Base-by-base conservation (phyloP, 192 early-diverging fungal genomes). In the Tieghemiomyces parasiticus region DNA sequence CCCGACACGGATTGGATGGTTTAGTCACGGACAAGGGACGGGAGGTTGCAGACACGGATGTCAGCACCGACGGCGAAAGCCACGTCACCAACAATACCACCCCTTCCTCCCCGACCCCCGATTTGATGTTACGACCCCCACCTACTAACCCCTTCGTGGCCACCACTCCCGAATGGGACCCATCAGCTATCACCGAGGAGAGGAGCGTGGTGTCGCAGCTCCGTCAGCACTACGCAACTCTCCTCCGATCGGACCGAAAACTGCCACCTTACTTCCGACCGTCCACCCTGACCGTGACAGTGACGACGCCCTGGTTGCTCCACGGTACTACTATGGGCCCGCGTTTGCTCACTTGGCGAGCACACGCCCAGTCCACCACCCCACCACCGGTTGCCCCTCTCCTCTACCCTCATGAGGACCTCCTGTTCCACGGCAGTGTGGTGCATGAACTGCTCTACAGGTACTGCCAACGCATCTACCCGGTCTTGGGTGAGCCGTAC, bases 381-480 rank as follows among this genome's bases (percentile, higher is more conserved):
- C 8, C 2, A 14, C 24, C 24, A 14, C 30, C 26, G 16, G 19
- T 9, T n/a, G 26, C 9, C 50, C 14, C 50, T 28, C 50, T 8
- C 50, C 2, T 28, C 6, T 20, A 25, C 14, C 30, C 30, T 9
- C 54, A 20, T 19, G 29, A 0, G 29, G 54, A 56, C 24, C 20
- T 35, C 9, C 54, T 56, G 13, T 56, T 56, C 32, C 54, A 56
- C 19, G 10, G 29, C 3, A 4, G 2, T 2, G 33, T 34, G 16
- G 29, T 56, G 1, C 2, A 24, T 34, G 31, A 56, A n/a, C 16
- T 56, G 34, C 34, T 56, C 24, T 19, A 56, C 24, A 26, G 54
- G 3, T 56, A 33, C 34, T 56, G 54, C 19, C 54, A 34, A 24
- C 54, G 54, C 30, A 56, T 56, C 30, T 56, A 56, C 34, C 54